Percentiles rank a stretch among this genome's conserved stretches.
Evolutionary conservation across 2,329 filamentous ascomycete genomes (phyloP).

Genomic region (Alternaria dauci): DNA sequence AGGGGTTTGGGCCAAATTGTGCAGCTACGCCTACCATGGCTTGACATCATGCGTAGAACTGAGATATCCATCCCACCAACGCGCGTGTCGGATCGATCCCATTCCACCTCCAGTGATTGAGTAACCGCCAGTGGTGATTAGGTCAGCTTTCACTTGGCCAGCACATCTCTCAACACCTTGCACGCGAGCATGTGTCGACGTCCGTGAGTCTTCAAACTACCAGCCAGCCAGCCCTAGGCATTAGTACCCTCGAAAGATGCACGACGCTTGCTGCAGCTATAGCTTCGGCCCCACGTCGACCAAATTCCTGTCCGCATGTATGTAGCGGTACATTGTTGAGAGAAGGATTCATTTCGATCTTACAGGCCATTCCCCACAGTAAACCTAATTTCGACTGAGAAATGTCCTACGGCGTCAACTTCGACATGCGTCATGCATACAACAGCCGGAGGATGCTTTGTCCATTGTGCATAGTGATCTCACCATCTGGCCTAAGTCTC

Average conservation of each 20-base stretch:
- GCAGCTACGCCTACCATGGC: neutral
- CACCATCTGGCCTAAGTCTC: neutral
- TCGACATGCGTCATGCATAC: slow-evolving; percentile 1
- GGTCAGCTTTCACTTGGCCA: neutral
- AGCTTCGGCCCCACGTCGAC: slow-evolving; percentile 9
- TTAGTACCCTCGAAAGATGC: slow-evolving; percentile 7
- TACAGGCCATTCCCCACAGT: slow-evolving; percentile 5
- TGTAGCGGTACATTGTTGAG: neutral
- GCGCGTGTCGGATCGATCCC: neutral
- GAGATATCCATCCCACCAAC: neutral
- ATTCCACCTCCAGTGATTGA: neutral
- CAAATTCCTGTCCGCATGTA: neutral
- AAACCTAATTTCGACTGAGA: neutral
- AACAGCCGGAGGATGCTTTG: neutral
- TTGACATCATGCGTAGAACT: neutral
- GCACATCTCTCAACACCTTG: slow-evolving; percentile 7
- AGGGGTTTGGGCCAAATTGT: neutral
- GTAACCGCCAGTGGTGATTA: neutral
- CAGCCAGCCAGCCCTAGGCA: neutral
- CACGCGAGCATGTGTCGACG: slow-evolving; percentile 8
- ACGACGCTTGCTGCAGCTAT: slow-evolving; percentile 1
- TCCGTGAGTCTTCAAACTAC: slow-evolving; percentile 1
- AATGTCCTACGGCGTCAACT: slow-evolving; percentile 1
- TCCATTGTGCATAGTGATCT: neutral
- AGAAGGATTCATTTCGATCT: neutral